These are phyloP conservation scores for Drechslerella coelobrocha DNA, from an alignment of 2,329 filamentous ascomycete genomes.

Conservation along the genomic window DNA sequence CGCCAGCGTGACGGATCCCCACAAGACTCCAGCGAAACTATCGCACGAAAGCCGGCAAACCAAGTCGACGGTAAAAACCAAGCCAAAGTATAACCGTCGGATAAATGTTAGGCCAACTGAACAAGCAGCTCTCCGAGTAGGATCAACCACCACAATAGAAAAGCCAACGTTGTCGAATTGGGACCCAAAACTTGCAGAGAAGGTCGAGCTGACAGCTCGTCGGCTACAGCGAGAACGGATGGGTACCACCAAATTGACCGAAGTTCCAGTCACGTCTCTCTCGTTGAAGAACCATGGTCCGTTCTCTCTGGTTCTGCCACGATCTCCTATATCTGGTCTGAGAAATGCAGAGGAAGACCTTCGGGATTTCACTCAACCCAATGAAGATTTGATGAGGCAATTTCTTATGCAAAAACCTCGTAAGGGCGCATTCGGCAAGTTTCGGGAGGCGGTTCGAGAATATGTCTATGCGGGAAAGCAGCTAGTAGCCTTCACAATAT, in stretches of 20 bases:
- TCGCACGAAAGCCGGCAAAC: background rate
- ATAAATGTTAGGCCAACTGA: no score
- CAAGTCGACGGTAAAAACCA: slow-evolving; percentile 3
- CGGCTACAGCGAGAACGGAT: slow-evolving; percentile 5
- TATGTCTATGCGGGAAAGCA: slow-evolving; percentile 7
- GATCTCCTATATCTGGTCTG: background rate
- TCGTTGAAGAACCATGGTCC: slow-evolving; percentile 16
- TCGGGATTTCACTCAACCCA: no score
- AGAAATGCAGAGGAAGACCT: background rate
- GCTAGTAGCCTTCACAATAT: background rate
- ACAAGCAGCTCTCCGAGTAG: no score
- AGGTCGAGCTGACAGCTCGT: background rate
- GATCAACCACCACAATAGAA: no score
- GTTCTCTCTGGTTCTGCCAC: background rate
- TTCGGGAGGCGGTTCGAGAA: background rate
- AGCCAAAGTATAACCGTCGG: no score
- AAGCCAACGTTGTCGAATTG: no score
- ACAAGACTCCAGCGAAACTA: background rate
- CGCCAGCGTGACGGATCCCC: background rate
- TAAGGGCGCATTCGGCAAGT: background rate
- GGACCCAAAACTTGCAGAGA: background rate
- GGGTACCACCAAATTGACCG: background rate
- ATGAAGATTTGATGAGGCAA: background rate
- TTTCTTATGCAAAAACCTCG: background rate
- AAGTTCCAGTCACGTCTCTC: slow-evolving; percentile 15